A percentile compares a stretch with the other conserved stretches of the same genome.
phyloP scores from a whole-genome alignment of 208 protist species.

The Blastocrithidia nonstop region DNA sequence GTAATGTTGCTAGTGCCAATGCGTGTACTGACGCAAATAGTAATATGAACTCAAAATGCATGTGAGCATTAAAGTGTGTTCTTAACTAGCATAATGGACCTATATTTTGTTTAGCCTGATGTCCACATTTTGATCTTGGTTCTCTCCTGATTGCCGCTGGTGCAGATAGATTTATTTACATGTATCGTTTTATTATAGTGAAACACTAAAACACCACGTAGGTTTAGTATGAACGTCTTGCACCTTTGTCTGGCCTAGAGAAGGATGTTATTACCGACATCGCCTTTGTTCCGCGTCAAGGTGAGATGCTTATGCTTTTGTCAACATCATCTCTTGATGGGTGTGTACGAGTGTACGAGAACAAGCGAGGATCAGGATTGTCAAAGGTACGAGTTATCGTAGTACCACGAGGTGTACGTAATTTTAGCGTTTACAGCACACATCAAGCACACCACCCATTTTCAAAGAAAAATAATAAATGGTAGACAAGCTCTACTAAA shows the following conservation, averaged over 20 bases:
- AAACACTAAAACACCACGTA: slow-evolving; percentile 26
- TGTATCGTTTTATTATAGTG: slow-evolving; percentile 64
- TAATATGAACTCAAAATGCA: not conserved
- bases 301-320: slow-evolving; percentile 61
- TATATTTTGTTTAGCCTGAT: slow-evolving; percentile 71
- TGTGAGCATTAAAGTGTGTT: slow-evolving; percentile 48
- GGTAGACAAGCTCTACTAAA: too few species aligned
- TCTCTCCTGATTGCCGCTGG: slow-evolving; percentile 67
- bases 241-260: slow-evolving; percentile 57
- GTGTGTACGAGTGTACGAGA: slow-evolving; percentile 74
- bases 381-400: too few species aligned
- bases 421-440: too few species aligned
- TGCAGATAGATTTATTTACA: slow-evolving; percentile 72
- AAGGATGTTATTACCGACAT: slow-evolving; percentile 83
- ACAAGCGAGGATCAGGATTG: slow-evolving; percentile 38
- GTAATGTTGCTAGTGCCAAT: not conserved
- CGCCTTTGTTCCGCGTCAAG: slow-evolving; percentile 68
- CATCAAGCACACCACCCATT: too few species aligned
- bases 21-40: slow-evolving; percentile 3
- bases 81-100: slow-evolving; percentile 65
- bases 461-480: too few species aligned
- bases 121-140: slow-evolving; percentile 62
- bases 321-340: slow-evolving; percentile 80
- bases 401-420: too few species aligned
- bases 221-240: slow-evolving; percentile 32